Base-by-base conservation (phyloP, 805 yeast genomes). In the Metschnikowia koreensis region DNA sequence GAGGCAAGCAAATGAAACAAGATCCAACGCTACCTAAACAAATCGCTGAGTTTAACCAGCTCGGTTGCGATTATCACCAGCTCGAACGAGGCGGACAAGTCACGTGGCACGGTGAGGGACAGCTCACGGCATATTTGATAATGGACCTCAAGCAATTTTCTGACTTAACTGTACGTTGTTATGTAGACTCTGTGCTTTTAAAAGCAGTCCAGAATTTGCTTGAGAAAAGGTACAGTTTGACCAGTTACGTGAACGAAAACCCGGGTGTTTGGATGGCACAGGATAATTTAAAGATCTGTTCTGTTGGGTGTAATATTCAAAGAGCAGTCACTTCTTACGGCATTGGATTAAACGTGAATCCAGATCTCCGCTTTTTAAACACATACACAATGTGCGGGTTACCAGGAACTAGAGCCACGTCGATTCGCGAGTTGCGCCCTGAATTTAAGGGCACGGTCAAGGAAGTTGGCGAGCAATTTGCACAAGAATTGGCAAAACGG, bases 101-200 rank as follows among this genome's bases (percentile, higher is more conserved):
- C 1, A 94, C 99, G 0, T 94, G 89, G 75, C 99, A 94, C 70
- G 98, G 98, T 0, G 87, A 94, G 1, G 99, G 99, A 0, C 99
- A 94, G 68, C 65, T 90, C 38, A 97, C 92, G 1, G 82, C 89
- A 6, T 94, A 93, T 63, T 84, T 94, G 10, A 77, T 94, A 1
- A 48, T 75, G 48, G 73, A 94, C 66, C 71, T 94, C 48, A 77
- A 79, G 56, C 76, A 80, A 33, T 87, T 87, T 60, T 60, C 70
- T 34, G 69, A 77, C 46, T 69, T 87, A 44, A 75, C 84, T 0
- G 82, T 87, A 1, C 76, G 82, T 56, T 86, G 90, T 65, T 84
- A 80, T 60, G 88, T 89, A 1, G 76, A 71, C 31, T 68, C 83
- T 2, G 75, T 78, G n/a, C 70, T 89, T 36, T 86, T 88, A 53